Conservation (phyloP, 2,329 filamentous ascomycete genomes). For the Neopestalotiopsis rosae region DNA sequence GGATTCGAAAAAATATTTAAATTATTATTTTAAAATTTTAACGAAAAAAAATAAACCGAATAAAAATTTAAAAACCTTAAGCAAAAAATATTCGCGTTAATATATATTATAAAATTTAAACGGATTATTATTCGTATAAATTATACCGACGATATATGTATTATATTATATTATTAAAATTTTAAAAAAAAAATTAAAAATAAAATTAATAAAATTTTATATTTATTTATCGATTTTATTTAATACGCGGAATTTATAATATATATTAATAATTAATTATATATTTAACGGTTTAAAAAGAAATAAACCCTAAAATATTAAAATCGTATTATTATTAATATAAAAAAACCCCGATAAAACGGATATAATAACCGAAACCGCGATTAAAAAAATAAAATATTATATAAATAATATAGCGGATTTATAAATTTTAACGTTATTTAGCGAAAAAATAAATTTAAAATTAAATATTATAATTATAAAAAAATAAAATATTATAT, state of each 20-base stretch:
- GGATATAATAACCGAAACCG: not conserved
- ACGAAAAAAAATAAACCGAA: not conserved
- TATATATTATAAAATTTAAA: not conserved
- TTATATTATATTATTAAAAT: not conserved
- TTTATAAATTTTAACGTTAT: not conserved
- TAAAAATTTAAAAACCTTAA: not conserved
- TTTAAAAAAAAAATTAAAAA: constrained; percentile 1
- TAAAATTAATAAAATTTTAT: not conserved
- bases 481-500: not conserved
- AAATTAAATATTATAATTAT: not conserved
- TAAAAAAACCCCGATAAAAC: not conserved
- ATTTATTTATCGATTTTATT: too few relatives aligned
- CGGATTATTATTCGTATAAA: not conserved
- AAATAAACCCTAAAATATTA: too few relatives aligned
- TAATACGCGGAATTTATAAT: too few relatives aligned
- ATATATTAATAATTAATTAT: too few relatives aligned
- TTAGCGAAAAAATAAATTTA: not conserved
- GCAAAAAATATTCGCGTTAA: not conserved
- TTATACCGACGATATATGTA: not conserved
- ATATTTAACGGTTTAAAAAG: fast-evolving
- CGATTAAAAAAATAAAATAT: not conserved
- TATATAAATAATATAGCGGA: not conserved
- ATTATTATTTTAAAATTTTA: not conserved
- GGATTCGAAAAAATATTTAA: not conserved
- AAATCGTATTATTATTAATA: not conserved